Base-by-base conservation (phyloP, 1,284 basidiomycete genomes). In the Cutaneotrichosporon sp. region DNA sequence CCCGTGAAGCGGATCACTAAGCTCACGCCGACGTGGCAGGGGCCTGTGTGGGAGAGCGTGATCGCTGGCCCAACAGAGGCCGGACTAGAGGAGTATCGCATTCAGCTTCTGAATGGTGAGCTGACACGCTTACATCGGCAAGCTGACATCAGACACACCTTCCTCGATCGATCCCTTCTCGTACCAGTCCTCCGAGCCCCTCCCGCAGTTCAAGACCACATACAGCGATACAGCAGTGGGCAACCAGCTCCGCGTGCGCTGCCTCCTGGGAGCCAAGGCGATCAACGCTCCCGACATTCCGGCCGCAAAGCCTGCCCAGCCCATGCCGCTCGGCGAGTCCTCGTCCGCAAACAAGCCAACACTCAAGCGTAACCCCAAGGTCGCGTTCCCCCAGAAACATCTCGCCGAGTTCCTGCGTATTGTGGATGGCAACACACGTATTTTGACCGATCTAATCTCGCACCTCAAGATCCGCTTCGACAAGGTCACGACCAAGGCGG, bases 21-120 rank as follows among this genome's bases (percentile, higher is more conserved):
- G 58, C 50, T 75, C n/a, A 63, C 59, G 14, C 74, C 71, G 17
- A 65, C 52, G 17, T 69, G 65, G 58, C 66, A 61, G 16, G 74
- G 74, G 5, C 74, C 74, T 6, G 37, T 71, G 6, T 73, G 72
- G 72, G 74, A 75, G 59, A 49, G 37, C 3, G 39, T 50, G 14
- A 54, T 74, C 34, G 72, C 68, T 0, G 60, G 66, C 37, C 62
- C 67, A 20, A 55, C 27, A 6, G 63, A 69, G 10, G 70, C 65
- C 4, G n/a, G n/a, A n/a, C 48, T 73, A 46, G 68, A 70, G 34
- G 56, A 52, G 20, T 74, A 72, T 49, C 54, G 68, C 12, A 66
- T 75, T 31, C 72, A 72, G 49, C 57, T 74, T 1, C 47, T 75
- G 45, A 75, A 75, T 57, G 67, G 71, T 72, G 52, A 59, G 70